These are phyloP conservation scores for Capsicum rhomboideum DNA, from an alignment of 257 asterid genomes.

Conservation along the genomic window DNA sequence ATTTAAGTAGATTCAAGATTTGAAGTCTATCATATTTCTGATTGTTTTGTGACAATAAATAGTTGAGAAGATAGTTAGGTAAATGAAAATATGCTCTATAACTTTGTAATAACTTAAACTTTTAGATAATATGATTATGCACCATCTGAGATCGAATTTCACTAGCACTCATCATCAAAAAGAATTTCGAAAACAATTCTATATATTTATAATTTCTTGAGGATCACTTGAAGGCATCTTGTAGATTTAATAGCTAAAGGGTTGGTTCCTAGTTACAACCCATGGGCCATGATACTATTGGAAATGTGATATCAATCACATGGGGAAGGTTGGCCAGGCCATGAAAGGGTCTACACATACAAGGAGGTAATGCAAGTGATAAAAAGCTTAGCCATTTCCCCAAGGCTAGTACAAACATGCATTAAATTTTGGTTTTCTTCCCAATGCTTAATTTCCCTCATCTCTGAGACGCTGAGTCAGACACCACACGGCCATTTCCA, in stretches of 20 bases:
- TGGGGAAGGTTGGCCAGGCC: slow-evolving; percentile 1
- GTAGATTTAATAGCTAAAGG: neutral
- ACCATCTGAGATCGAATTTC: too few relatives aligned
- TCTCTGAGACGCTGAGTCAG: neutral
- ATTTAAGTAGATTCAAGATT: too few relatives aligned
- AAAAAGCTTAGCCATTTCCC: neutral
- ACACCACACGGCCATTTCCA: neutral
- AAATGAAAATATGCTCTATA: too few relatives aligned
- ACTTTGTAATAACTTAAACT: too few relatives aligned
- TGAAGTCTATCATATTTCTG: too few relatives aligned
- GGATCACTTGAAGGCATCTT: neutral
- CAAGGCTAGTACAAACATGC: too few relatives aligned
- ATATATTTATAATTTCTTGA: neutral
- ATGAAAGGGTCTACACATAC: slow-evolving; percentile 4
- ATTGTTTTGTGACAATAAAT: neutral
- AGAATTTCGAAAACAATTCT: too few relatives aligned
- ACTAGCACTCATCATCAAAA: too few relatives aligned
- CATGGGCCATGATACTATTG: neutral
- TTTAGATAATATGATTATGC: too few relatives aligned
- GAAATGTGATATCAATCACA: neutral
- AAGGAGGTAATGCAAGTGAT: neutral
- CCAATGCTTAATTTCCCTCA: neutral
- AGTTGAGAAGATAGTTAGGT: too few relatives aligned
- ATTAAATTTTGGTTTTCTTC: neutral
- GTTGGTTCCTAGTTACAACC: neutral